Evolutionary conservation across 805 yeast genomes (phyloP).

Genomic region (Kuraishia borneana): DNA sequence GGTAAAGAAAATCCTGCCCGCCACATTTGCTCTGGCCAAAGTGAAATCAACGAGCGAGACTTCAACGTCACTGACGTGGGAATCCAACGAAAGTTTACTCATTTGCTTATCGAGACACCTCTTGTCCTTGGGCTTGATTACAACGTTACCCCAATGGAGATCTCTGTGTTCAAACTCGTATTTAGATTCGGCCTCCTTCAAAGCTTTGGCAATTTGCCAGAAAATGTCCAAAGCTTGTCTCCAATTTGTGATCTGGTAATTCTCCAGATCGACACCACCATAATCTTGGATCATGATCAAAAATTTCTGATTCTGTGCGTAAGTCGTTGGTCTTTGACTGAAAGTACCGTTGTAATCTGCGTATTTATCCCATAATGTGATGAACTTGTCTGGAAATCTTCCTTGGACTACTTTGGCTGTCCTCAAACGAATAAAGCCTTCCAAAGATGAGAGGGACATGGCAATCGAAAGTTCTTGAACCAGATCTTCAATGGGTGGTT

Average conservation of each 20-base stretch:
- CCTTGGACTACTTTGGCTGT: constrained; percentile 37
- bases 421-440: constrained; percentile 33
- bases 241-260: constrained; percentile 27
- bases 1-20: constrained; percentile 27
- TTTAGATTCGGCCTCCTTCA: constrained; percentile 40
- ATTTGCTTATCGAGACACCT: neutral
- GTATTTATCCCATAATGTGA: constrained; percentile 34
- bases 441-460: constrained; percentile 22
- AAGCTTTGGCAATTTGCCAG: constrained; percentile 36
- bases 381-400: constrained; percentile 24
- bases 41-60: constrained; percentile 51
- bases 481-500: constrained; percentile 27
- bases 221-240: constrained; percentile 31
- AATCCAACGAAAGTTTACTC: constrained; percentile 1
- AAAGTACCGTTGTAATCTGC: constrained; percentile 4
- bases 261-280: constrained; percentile 33
- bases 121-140: constrained; percentile 23
- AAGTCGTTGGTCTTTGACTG: constrained; percentile 27
- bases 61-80: constrained; percentile 3
- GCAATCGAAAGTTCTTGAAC: constrained; percentile 36
- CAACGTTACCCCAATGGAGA: constrained; percentile 54
- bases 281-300: constrained; percentile 25
- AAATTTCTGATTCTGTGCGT: constrained; percentile 19
- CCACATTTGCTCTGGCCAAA: constrained; percentile 32
- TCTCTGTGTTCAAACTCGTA: constrained; percentile 62